Evolutionary conservation across 2,329 filamentous ascomycete species (phyloP).

Genomic region (Podosphaera aphanis): DNA sequence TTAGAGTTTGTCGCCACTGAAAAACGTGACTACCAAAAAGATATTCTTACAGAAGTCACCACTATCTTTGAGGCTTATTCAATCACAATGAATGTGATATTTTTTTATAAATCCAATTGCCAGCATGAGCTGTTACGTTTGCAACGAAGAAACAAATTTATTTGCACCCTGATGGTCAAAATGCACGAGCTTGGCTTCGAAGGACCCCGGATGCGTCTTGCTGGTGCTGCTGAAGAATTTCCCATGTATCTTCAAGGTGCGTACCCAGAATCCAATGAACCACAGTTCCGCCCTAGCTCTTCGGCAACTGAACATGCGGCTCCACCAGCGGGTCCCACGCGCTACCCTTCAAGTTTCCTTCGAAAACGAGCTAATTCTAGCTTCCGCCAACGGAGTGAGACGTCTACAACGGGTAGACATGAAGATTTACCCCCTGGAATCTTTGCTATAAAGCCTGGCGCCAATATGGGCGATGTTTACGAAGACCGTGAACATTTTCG

Average conservation of each 20-base stretch:
- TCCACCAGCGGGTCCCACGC: constrained; percentile 10
- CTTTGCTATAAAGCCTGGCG: constrained; percentile 30
- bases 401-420: constrained; percentile 33
- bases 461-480: constrained; percentile 41
- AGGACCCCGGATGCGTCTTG: constrained; percentile 15
- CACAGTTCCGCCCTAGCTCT: constrained; percentile 14
- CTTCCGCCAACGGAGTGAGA: constrained; percentile 30
- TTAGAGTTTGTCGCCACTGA: constrained; percentile 63
- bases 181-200: constrained; percentile 26
- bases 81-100: constrained; percentile 74
- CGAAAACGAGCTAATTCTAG: constrained; percentile 22
- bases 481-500: constrained; percentile 24
- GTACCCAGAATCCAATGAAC: constrained; percentile 9
- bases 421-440: constrained; percentile 52
- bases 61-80: constrained; percentile 64
- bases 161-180: constrained; percentile 69
- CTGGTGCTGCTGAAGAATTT: constrained; percentile 12
- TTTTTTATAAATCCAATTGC: constrained; percentile 95
- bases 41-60: constrained; percentile 66
- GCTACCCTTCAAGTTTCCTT: constrained; percentile 25
- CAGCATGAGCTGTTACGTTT: constrained; percentile 85
- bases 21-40: constrained; percentile 71
- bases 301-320: constrained; percentile 19
- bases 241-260: constrained; percentile 13
- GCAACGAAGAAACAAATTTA: constrained; percentile 80